Percentiles rank a stretch among this genome's conserved stretches.
Evolutionary conservation across 257 asterid genomes (phyloP).

Genomic region (Marsdenia floribunda): DNA sequence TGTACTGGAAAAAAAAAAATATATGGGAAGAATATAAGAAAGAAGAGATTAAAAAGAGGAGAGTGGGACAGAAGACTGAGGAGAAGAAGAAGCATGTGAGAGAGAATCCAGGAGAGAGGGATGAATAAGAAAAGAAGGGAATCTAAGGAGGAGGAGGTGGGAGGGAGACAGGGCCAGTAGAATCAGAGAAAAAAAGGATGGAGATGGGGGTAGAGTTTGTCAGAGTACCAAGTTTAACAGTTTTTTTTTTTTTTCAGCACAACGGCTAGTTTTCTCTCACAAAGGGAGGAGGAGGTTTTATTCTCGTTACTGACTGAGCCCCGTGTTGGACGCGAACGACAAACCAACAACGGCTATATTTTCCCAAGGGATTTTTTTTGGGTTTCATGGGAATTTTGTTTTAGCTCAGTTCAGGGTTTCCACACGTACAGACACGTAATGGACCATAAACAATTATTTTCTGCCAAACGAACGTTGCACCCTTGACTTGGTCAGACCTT

Average conservation of each 20-base stretch:
- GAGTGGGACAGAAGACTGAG: constrained; percentile 14
- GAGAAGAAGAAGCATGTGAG: constrained; percentile 10
- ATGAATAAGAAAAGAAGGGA: constrained; percentile 17
- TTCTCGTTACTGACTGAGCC: not conserved
- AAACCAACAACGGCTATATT: constrained; percentile 47
- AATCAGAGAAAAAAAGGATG: constrained; percentile 9
- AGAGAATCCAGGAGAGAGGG: constrained; percentile 19
- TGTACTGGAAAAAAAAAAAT: constrained; percentile 20
- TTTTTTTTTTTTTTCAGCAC: not conserved
- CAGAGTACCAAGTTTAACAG: not conserved
- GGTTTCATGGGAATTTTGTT: not conserved
- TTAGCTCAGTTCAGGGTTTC: not conserved
- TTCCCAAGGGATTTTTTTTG: no score
- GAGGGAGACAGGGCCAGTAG: constrained; percentile 20
- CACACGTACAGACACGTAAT: not conserved
- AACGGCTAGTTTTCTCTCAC: constrained; percentile 37
- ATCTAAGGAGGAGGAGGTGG: constrained; percentile 16
- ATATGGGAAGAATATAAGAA: constrained; percentile 10
- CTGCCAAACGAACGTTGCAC: constrained; percentile 4
- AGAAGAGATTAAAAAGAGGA: constrained; percentile 22
- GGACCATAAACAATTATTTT: constrained; percentile 1
- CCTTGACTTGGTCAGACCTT: not conserved
- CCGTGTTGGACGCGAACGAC: constrained; percentile 44
- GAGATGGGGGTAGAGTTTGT: not conserved
- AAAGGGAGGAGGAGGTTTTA: not conserved